Evolutionary conservation across 2,329 filamentous ascomycete genomes (phyloP).

Genomic region (Akanthomyces uredinophilus): DNA sequence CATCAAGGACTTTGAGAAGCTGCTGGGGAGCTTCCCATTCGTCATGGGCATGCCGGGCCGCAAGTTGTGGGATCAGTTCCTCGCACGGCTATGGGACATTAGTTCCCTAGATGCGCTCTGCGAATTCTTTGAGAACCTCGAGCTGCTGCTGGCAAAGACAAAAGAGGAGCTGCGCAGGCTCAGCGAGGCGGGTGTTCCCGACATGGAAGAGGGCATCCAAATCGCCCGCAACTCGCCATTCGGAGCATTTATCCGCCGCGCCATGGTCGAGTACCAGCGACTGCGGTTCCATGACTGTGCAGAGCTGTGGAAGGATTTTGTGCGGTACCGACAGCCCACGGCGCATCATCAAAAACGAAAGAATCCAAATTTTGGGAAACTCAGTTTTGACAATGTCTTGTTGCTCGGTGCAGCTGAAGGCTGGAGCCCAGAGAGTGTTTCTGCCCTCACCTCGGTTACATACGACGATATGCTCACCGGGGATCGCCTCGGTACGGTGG

Average conservation of each 20-base stretch:
- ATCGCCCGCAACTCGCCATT: conserved; percentile 72
- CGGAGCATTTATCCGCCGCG: conserved; percentile 72
- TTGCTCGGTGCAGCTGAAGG: conserved; percentile 44
- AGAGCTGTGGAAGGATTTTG: conserved; percentile 76
- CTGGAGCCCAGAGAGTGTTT: conserved; percentile 40
- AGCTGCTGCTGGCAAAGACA: conserved; percentile 54
- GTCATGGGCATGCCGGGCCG: conserved; percentile 62
- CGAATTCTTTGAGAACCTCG: conserved; percentile 62
- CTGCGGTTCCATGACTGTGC: conserved; percentile 75
- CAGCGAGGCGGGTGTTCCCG: conserved; percentile 36
- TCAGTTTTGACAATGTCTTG: conserved; percentile 55
- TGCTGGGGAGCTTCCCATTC: conserved; percentile 49
- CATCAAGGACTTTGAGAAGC: conserved; percentile 54
- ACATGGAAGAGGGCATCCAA: conserved; percentile 46
- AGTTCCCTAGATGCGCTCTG: conserved; percentile 78
- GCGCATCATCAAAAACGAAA: conserved; percentile 60
- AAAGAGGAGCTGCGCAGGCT: conserved; percentile 55
- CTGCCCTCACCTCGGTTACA: conserved; percentile 41
- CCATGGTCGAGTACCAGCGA: conserved; percentile 72
- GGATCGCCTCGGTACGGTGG: conserved; percentile 34
- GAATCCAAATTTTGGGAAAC: conserved; percentile 51
- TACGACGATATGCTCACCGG: conserved; percentile 50
- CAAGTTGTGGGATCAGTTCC: conserved; percentile 81
- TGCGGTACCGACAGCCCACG: conserved; percentile 74
- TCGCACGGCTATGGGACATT: conserved; percentile 77